Conservation (phyloP, 2,329 filamentous ascomycete genomes). For the Sarocladiaceae sp. region DNA sequence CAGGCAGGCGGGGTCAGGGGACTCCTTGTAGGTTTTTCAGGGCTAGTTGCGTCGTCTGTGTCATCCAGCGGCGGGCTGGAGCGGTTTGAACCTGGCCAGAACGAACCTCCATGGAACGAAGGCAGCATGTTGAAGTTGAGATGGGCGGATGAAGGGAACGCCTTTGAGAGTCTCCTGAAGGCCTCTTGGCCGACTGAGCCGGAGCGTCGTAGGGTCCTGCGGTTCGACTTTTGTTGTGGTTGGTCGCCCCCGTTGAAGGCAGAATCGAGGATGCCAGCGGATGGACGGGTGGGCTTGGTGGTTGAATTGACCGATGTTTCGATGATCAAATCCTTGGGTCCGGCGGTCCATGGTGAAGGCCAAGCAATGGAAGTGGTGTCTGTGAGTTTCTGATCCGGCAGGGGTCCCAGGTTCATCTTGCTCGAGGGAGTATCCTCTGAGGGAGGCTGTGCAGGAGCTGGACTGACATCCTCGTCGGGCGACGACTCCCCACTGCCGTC, state of each 20-base stretch:
- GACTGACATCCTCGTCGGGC: not conserved
- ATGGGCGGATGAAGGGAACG: conserved; percentile 42
- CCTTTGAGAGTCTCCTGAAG: conserved; percentile 50
- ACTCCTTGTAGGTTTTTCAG: not conserved
- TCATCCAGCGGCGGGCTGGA: not conserved
- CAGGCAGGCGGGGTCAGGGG: not conserved
- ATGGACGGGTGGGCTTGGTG: conserved; percentile 13
- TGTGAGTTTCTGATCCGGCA: conserved; percentile 1
- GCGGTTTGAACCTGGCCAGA: not conserved
- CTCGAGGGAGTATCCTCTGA: not conserved
- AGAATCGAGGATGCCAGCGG: conserved; percentile 30
- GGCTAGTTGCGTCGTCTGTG: not conserved
- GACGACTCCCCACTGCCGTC: not conserved
- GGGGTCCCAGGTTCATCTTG: not conserved
- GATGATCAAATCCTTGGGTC: conserved; percentile 14
- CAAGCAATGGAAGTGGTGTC: not conserved
- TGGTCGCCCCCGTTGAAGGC: conserved; percentile 31
- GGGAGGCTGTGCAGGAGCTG: not conserved
- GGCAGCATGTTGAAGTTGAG: conserved; percentile 22
- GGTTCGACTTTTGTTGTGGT: conserved; percentile 24
- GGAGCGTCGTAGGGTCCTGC: conserved; percentile 40
- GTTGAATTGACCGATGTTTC: conserved; percentile 13
- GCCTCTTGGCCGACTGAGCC: conserved; percentile 52
- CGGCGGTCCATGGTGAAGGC: conserved; percentile 25
- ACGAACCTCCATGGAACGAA: conserved; percentile 33